Evolutionary conservation across 2,329 filamentous ascomycete species (phyloP).

Genomic region (Ceratocystiopsis brevicomis): DNA sequence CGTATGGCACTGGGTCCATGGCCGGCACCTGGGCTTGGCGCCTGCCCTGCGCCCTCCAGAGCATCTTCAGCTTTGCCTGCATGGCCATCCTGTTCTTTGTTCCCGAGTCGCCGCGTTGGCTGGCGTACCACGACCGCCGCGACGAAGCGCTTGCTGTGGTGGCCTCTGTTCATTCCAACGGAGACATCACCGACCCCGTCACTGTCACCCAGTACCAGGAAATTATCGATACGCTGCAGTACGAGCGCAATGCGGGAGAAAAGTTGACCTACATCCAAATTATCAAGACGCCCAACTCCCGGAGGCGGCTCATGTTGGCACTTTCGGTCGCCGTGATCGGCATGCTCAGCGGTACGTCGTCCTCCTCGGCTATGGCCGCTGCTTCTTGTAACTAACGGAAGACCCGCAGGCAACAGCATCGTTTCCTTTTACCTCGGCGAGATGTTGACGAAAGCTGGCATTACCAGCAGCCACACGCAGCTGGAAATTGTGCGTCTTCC

Average conservation of each 20-base stretch:
- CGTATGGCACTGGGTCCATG: slow-evolving; percentile 2
- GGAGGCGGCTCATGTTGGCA: slow-evolving; percentile 1
- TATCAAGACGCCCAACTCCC: background rate
- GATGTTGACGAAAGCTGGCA: slow-evolving; percentile 2
- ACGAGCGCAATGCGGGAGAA: background rate
- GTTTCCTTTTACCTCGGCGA: slow-evolving; percentile 6
- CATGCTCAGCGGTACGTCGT: background rate
- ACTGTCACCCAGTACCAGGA: slow-evolving; percentile 3
- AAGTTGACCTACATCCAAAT: background rate
- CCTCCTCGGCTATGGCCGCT: too few species aligned
- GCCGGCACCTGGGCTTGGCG: slow-evolving; percentile 9
- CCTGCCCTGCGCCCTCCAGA: slow-evolving; percentile 9
- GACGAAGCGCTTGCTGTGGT: slow-evolving; percentile 17
- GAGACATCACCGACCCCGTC: background rate
- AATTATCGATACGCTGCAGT: slow-evolving; percentile 4
- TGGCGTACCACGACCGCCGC: slow-evolving; percentile 6
- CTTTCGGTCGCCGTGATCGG: slow-evolving; percentile 1
- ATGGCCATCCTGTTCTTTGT: slow-evolving; percentile 10
- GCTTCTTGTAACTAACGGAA: too few species aligned
- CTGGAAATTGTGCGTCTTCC: background rate
- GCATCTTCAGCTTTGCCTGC: slow-evolving; percentile 10
- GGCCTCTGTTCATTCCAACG: slow-evolving; percentile 19
- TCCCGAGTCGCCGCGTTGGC: slow-evolving; percentile 8
- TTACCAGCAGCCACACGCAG: slow-evolving; percentile 4
- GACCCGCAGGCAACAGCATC: slow-evolving; percentile 4